phyloP scores from a whole-genome alignment of 768 basidiomycete genomes.

The Tricholomella constricta region DNA sequence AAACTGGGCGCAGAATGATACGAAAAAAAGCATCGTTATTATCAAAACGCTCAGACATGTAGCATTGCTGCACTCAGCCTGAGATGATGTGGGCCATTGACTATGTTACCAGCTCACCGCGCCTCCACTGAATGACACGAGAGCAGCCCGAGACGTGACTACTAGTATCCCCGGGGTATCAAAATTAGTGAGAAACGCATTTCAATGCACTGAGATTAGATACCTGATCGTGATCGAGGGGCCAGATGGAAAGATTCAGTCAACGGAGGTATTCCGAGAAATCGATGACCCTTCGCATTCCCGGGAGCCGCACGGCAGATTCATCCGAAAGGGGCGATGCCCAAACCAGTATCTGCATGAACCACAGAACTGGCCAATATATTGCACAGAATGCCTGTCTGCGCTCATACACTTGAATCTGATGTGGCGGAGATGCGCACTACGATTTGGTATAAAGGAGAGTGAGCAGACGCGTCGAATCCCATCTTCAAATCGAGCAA shows the following conservation, averaged over 20 bases:
- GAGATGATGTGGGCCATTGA: conserved; percentile 6
- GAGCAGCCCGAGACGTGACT: conserved; percentile 10
- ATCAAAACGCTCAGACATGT: conserved; percentile 4
- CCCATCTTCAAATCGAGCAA: conserved; percentile 5
- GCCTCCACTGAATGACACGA: conserved; percentile 13
- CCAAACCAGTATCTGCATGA: conserved; percentile 13
- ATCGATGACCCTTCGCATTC: conserved; percentile 17
- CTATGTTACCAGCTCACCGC: conserved; percentile 8
- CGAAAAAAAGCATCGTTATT: neutral
- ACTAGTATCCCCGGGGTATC: conserved; percentile 12
- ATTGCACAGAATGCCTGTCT: conserved; percentile 12
- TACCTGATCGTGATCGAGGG: conserved; percentile 22
- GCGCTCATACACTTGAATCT: conserved; percentile 17
- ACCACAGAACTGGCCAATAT: conserved; percentile 16
- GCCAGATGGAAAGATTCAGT: conserved; percentile 32
- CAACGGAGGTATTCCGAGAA: conserved; percentile 25
- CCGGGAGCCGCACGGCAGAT: conserved; percentile 20
- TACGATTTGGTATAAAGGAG: conserved; percentile 18
- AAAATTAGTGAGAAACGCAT: conserved; percentile 15
- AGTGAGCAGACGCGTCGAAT: conserved; percentile 7
- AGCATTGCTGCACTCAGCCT: neutral
- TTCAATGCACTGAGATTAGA: conserved; percentile 15
- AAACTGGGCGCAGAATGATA: neutral
- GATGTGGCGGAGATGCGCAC: conserved; percentile 21
- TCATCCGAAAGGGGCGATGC: conserved; percentile 26